Conservation (phyloP, 352 stramenopile genomes). For the Phytophthora citricola region DNA sequence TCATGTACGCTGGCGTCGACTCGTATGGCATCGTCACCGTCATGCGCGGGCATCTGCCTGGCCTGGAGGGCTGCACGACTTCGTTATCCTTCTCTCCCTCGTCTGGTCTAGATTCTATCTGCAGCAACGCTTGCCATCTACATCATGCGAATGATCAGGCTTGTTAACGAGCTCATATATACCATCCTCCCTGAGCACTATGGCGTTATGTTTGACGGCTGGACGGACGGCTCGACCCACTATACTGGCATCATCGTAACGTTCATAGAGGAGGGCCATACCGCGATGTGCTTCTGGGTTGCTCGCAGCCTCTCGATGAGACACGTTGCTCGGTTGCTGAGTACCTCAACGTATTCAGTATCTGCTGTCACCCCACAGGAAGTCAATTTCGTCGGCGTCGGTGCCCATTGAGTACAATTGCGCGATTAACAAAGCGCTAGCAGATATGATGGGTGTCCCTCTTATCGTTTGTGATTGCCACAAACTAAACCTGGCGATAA, state of each 20-base stretch:
- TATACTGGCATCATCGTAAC: slow-evolving; percentile 8
- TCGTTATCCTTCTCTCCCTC: too few species aligned
- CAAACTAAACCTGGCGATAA: slow-evolving; percentile 7
- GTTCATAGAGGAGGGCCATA: slow-evolving; percentile 10
- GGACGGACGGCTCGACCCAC: slow-evolving; percentile 6
- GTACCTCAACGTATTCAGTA: not conserved
- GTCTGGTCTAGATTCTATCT: not conserved
- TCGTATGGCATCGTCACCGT: too few species aligned
- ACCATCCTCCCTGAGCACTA: not conserved
- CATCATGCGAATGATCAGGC: not conserved
- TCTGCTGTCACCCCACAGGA: not conserved
- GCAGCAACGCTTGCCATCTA: slow-evolving; percentile 3
- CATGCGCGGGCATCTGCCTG: too few species aligned
- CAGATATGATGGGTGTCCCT: slow-evolving; percentile 2
- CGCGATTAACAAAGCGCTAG: slow-evolving; percentile 5
- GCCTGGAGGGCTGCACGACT: too few species aligned
- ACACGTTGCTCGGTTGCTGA: slow-evolving; percentile 4
- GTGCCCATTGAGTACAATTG: slow-evolving; percentile 9
- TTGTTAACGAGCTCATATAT: not conserved
- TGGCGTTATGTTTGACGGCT: slow-evolving; percentile 11
- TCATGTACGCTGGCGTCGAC: too few species aligned
- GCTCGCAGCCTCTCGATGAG: slow-evolving; percentile 6
- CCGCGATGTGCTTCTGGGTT: slow-evolving; percentile 2
- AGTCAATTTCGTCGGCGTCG: slow-evolving; percentile 3
- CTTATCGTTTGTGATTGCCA: slow-evolving; percentile 2